Conservation (phyloP, 2,329 filamentous ascomycete species). For the Alternaria alternata region DNA sequence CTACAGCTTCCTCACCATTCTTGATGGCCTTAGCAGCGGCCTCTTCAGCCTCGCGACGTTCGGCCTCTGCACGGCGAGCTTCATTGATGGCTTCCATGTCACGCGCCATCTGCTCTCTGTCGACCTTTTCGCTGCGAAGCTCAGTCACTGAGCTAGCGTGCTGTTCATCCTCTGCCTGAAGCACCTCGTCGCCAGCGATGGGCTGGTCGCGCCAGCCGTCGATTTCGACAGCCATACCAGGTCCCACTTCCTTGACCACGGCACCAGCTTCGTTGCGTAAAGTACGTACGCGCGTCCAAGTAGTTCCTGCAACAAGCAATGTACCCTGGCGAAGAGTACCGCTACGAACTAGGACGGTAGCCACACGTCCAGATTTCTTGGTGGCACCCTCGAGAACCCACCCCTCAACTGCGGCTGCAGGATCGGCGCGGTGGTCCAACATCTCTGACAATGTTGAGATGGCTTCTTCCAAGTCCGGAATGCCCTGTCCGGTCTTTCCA, state of each 20-base stretch:
- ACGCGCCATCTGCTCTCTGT: constrained; percentile 69
- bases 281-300: constrained; percentile 85
- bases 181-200: constrained; percentile 82
- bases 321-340: constrained; percentile 85
- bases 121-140: constrained; percentile 75
- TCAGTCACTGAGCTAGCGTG: constrained; percentile 80
- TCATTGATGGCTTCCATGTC: constrained; percentile 83
- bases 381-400: constrained; percentile 94
- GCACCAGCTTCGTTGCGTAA: constrained; percentile 85
- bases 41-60: constrained; percentile 68
- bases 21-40: constrained; percentile 45
- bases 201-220: constrained; percentile 94
- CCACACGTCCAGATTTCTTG: constrained; percentile 82
- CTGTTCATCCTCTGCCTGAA: constrained; percentile 82
- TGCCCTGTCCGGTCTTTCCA: constrained; percentile 91
- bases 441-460: constrained; percentile 87
- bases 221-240: constrained; percentile 89
- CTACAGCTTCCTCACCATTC: constrained; percentile 27
- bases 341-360: constrained; percentile 86
- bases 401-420: constrained; percentile 80
- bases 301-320: constrained; percentile 84
- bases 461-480: constrained; percentile 90
- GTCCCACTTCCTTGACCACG: constrained; percentile 75
- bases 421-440: constrained; percentile 85
- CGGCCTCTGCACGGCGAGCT: constrained; percentile 63